Percentiles rank a stretch among this genome's conserved stretches.
phyloP scores from a whole-genome alignment of 2,329 filamentous ascomycete genomes.

The Neopestalotiopsis sp. region DNA sequence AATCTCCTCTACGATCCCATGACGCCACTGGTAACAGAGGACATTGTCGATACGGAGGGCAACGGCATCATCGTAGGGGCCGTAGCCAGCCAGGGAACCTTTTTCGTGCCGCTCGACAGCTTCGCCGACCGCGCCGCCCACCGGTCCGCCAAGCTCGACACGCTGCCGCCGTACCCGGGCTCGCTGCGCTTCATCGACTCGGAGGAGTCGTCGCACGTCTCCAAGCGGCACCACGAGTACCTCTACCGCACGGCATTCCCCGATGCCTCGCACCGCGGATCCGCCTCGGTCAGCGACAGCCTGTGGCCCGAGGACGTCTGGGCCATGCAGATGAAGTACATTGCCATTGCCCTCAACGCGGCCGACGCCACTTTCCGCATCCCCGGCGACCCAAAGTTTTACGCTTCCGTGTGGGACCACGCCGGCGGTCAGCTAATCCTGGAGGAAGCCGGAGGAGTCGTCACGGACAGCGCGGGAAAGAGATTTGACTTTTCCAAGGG shows the following conservation, averaged over 20 bases:
- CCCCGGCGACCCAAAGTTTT: slow-evolving; percentile 9
- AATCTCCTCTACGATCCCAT: slow-evolving; percentile 53
- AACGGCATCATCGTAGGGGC: slow-evolving; percentile 46
- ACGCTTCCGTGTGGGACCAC: slow-evolving; percentile 57
- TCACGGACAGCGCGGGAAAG: slow-evolving; percentile 53
- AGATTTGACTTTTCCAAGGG: slow-evolving; percentile 4
- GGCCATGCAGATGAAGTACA: slow-evolving; percentile 18
- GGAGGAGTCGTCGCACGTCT: background rate
- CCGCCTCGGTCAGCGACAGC: slow-evolving; percentile 1
- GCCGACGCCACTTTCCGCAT: slow-evolving; percentile 15
- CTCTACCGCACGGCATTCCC: slow-evolving; percentile 1
- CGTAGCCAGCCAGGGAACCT: slow-evolving; percentile 1
- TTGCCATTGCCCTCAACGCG: slow-evolving; percentile 12
- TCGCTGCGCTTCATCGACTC: slow-evolving; percentile 10
- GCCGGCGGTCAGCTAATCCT: slow-evolving; percentile 56
- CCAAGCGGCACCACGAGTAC: slow-evolving; percentile 4
- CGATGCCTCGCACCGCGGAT: background rate
- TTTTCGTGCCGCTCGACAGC: background rate
- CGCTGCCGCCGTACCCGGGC: background rate
- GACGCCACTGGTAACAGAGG: slow-evolving; percentile 38
- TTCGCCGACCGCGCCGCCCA: background rate
- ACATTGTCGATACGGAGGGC: slow-evolving; percentile 46
- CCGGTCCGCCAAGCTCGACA: background rate
- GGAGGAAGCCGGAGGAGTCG: slow-evolving; percentile 52
- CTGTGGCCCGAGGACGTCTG: slow-evolving; percentile 9